phyloP scores from a whole-genome alignment of 2,329 filamentous ascomycete species.

The Aspergillus pseudotamarii region DNA sequence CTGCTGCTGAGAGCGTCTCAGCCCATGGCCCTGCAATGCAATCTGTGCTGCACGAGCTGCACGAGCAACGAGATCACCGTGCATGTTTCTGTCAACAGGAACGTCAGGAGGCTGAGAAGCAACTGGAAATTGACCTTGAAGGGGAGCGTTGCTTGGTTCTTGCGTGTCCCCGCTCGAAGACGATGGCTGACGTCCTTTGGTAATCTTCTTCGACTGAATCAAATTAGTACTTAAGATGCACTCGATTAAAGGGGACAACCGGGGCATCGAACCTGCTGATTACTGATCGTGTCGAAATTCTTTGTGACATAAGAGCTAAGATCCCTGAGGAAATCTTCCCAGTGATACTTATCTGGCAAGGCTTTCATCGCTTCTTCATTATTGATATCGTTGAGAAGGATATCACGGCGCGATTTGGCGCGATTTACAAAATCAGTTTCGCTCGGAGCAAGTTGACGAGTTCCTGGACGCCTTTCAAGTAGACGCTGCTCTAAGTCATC shows the following conservation, averaged over 20 bases:
- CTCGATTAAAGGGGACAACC: neutral
- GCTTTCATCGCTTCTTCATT: conserved; percentile 52
- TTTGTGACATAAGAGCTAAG: conserved; percentile 62
- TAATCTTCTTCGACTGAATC: conserved; percentile 39
- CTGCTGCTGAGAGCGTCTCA: conserved; percentile 40
- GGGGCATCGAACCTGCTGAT: conserved; percentile 45
- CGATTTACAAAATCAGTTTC: conserved; percentile 64
- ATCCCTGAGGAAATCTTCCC: conserved; percentile 65
- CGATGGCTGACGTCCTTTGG: conserved; percentile 41
- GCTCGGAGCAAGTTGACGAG: conserved; percentile 57
- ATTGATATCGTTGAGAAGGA: conserved; percentile 58
- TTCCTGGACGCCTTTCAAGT: conserved; percentile 57
- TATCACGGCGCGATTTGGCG: conserved; percentile 57
- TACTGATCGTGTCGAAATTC: conserved; percentile 56
- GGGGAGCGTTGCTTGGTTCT: conserved; percentile 39
- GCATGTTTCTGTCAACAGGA: conserved; percentile 44
- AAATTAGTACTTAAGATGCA: conserved; percentile 22
- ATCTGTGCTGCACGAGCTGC: conserved; percentile 52
- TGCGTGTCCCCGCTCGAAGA: conserved; percentile 41
- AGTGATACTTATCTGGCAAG: conserved; percentile 63
- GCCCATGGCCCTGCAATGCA: conserved; percentile 48
- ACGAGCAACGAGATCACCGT: conserved; percentile 50
- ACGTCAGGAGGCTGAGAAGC: conserved; percentile 42
- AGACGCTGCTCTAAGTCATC: conserved; percentile 58
- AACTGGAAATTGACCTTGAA: conserved; percentile 47